Evolutionary conservation across 805 yeast genomes (phyloP).

Genomic region (Myxozyma lipomycoides): DNA sequence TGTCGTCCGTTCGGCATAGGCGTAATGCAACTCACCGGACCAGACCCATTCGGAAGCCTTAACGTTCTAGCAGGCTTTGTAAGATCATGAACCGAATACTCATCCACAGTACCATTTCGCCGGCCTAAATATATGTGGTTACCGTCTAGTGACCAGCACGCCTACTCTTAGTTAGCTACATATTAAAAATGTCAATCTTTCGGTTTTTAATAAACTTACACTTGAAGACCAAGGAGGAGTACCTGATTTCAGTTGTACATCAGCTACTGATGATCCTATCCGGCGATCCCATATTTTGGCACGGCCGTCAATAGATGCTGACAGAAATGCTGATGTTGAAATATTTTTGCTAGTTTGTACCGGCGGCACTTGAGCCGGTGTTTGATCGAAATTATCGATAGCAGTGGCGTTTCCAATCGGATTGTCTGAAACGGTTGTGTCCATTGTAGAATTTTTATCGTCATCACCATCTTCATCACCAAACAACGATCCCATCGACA

Average conservation of each 20-base stretch:
- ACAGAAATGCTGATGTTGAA: slow-evolving; percentile 49
- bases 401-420: background rate
- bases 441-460: slow-evolving; percentile 21
- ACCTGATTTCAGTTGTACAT: slow-evolving; percentile 52
- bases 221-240: slow-evolving; percentile 92
- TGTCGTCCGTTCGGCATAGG: slow-evolving; percentile 79
- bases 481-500: slow-evolving; percentile 52
- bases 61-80: slow-evolving; percentile 55
- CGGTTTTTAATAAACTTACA: slow-evolving; percentile 30
- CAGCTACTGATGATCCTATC: slow-evolving; percentile 42
- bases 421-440: background rate
- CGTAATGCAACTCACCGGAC: slow-evolving; percentile 78
- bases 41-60: slow-evolving; percentile 80
- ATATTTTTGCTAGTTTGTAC: slow-evolving; percentile 4
- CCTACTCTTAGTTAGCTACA: no score
- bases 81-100: slow-evolving; percentile 37
- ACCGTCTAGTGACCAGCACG: slow-evolving; percentile 86
- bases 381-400: no score
- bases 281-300: slow-evolving; percentile 81
- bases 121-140: slow-evolving; percentile 77
- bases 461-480: slow-evolving; percentile 53
- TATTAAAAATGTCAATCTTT: no score
- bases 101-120: slow-evolving; percentile 66
- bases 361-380: slow-evolving; percentile 2
- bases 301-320: slow-evolving; percentile 80